These are phyloP conservation scores for Helminthosporium solani DNA, from an alignment of 2,329 filamentous ascomycete species.

Conservation along the genomic window DNA sequence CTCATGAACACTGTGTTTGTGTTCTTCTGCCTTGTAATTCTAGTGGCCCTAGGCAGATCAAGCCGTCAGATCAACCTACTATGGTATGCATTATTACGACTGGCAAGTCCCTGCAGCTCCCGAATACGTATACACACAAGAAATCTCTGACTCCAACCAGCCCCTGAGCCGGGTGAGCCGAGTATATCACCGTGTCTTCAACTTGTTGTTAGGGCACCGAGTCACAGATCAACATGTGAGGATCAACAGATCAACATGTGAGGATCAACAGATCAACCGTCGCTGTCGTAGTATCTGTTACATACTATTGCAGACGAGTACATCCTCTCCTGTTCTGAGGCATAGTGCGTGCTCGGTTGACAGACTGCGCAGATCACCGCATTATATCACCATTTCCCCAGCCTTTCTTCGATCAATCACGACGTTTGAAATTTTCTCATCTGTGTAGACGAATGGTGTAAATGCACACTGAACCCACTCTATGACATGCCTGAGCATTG, in stretches of 20 bases:
- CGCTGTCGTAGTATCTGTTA: background rate
- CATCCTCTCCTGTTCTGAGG: no score
- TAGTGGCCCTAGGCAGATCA: no score
- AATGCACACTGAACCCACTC: no score
- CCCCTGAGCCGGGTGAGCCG: background rate
- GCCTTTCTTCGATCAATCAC: no score
- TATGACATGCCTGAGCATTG: background rate
- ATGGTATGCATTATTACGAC: no score
- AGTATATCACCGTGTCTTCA: background rate
- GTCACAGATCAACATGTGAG: background rate
- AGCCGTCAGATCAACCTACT: background rate
- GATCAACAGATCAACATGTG: background rate
- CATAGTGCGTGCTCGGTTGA: no score
- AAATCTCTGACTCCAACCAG: background rate
- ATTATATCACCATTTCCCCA: background rate
- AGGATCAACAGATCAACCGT: background rate
- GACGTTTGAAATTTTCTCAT: no score
- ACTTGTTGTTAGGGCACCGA: background rate
- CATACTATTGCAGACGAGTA: no score
- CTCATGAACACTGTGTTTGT: no score
- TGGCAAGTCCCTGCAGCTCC: slow-evolving; percentile 9
- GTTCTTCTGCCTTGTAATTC: background rate
- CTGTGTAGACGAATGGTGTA: no score
- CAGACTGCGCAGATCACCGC: no score
- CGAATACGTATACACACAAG: background rate